Percentiles rank a stretch among this genome's conserved stretches.
Evolutionary conservation across 148 eudicot genomes (phyloP).

Genomic region (Amaranthus palmeri): DNA sequence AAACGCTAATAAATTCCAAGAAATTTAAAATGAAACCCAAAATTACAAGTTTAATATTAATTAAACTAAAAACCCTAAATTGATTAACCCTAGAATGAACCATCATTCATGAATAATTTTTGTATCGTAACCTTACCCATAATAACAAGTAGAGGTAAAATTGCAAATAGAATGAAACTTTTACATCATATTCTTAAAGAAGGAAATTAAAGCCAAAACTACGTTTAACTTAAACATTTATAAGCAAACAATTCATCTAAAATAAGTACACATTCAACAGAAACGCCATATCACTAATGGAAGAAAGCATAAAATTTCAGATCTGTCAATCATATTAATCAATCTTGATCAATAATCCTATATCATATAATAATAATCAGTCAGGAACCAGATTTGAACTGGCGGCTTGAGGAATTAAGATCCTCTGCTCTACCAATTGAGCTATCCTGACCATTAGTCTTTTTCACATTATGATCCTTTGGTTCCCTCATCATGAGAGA

Average conservation of each 20-base stretch:
- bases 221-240: background rate
- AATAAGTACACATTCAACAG: background rate
- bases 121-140: constrained; percentile 53
- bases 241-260: background rate
- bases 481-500: background rate
- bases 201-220: no score
- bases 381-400: constrained; percentile 6
- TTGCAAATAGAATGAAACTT: background rate
- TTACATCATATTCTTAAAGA: background rate
- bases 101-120: no score
- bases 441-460: background rate
- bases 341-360: background rate
- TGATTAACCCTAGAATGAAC: no score
- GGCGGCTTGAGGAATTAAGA: background rate
- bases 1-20: no score
- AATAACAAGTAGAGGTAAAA: background rate
- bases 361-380: background rate
- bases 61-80: no score
- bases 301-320: background rate
- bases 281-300: background rate
- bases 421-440: constrained; percentile 4
- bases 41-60: no score
- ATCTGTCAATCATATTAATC: background rate
- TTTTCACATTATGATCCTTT: background rate
- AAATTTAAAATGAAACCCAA: no score